Base-by-base conservation (phyloP, 2,329 filamentous ascomycete species). In the Aspergillus sp. region DNA sequence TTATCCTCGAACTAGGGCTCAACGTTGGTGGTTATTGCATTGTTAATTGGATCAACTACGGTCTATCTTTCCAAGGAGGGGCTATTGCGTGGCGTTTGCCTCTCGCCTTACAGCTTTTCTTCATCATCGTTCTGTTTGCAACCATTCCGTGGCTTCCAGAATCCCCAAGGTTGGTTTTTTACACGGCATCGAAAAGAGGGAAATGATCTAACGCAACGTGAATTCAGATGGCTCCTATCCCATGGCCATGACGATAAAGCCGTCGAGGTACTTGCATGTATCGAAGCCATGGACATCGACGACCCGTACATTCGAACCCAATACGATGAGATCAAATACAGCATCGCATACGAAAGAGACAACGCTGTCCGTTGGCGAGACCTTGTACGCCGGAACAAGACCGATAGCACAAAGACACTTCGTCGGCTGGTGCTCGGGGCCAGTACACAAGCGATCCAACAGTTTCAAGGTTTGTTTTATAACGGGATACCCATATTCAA, bases 391-490 rank as follows among this genome's bases (percentile, higher is more conserved):
- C 26, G 26, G 11, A 77, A 76, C 41, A 78, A 78, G 20, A 53
- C 62, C 17, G 57, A 63, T 18, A 68, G 71, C 18, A 83, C 80
- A 1, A 76, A 76, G 45, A 83, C 79, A 0, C 71, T 84, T 9
- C 75, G 82, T 5, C 74, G 82, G 15, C 51, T 84, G 1, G 51
- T 84, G 3, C 76, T 85, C 0, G 82, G 82, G 3, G 79, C 79
- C 64, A 83, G 83, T 1, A 81, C 83, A 0, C 81, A 83, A 48
- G 74, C 75, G 2, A 81, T 82, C 72, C 80, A 83, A 50, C 80
- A 82, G 57, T 67, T 82, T 3, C 70, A 73, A 44, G 42, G 42
- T 24, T 17, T 22, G 42, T 17, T 20, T 9, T 17, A 9, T 2
- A 9, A 9, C 39, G 4, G 8, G n/a, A 7, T 11, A 17, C 11